Evolutionary conservation across 2,329 filamentous ascomycete species (phyloP), one percentile per base, ranked within the genome.

Genomic region (Trichophyton mentagrophytes): DNA sequence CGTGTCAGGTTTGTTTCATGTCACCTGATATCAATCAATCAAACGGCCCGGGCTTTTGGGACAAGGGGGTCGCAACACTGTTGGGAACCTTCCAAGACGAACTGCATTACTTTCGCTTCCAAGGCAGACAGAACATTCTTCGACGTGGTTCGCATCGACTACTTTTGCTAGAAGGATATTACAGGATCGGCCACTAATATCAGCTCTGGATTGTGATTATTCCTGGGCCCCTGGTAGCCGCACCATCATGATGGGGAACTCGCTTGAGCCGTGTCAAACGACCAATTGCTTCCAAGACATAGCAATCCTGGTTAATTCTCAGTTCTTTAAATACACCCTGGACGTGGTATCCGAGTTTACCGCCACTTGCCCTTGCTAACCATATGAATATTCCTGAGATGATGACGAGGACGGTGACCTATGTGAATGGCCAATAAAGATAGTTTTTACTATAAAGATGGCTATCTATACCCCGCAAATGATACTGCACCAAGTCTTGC

Each of bases 361-460:
- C 51, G 51, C 51, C 51, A 55, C 51, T 55, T 55, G 51, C 51
- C 51, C 51, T 55, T 55, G 27, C 51, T 55, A 55, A 27, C 51
- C 51, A 55, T 27, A 36, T 55, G 22, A 33, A 55, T n/a, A 9
- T 9, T 36, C 6, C 46, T 25, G 46, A 33, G 5, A 36, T 55
- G 25, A 55, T 36, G 49, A 55, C 15, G 49, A 22, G 44, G 17
- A 53, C 49, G 49, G 27, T 7, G 30, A 55, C 27, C 8, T 36
- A 27, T 11, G 11, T 51, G n/a, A 7, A 55, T 20, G 13, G 51
- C 27, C 51, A 17, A 55, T 20, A 15, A 27, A 8, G 51, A 55
- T 36, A 36, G 51, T 36, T 55, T 30, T 55, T 36, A 38, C 51
- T 55, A 55, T 33, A 33, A 27, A 53, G 17, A 33, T 36, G 51